Conservation (phyloP, 768 basidiomycete species). For the Leccinum imitatum region DNA sequence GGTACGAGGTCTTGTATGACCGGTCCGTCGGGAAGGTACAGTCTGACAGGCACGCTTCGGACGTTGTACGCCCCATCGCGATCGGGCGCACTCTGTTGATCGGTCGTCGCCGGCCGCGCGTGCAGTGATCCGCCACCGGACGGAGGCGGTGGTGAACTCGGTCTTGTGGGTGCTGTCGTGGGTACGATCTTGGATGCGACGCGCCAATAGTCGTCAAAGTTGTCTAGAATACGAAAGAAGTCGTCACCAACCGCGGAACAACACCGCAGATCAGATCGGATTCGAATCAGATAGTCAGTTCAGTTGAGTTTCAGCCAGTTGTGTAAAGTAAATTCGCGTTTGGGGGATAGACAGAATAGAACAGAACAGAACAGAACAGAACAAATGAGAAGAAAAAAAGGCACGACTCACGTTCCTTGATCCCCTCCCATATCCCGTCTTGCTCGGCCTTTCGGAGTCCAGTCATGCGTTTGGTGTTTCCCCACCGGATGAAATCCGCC, state of each 20-base stretch:
- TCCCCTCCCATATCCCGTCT: slow-evolving; percentile 96
- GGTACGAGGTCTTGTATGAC: slow-evolving; percentile 88
- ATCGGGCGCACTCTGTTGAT: slow-evolving; percentile 53
- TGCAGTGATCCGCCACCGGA: slow-evolving; percentile 58
- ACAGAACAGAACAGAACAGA: slow-evolving; percentile 35
- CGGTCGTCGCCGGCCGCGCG: slow-evolving; percentile 61
- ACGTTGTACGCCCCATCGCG: slow-evolving; percentile 86
- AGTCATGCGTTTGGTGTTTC: slow-evolving; percentile 92
- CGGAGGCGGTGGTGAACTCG: slow-evolving; percentile 52
- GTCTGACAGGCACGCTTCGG: slow-evolving; percentile 82
- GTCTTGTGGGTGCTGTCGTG: slow-evolving; percentile 61
- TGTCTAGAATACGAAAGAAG: slow-evolving; percentile 54
- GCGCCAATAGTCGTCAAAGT: slow-evolving; percentile 93
- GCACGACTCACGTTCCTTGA: slow-evolving; percentile 80
- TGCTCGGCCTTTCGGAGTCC: slow-evolving; percentile 88
- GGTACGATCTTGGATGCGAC: slow-evolving; percentile 94
- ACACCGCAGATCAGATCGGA: not conserved
- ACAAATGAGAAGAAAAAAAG: slow-evolving; percentile 30
- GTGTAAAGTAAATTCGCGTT: no score
- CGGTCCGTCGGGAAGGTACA: slow-evolving; percentile 89
- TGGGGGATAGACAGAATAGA: no score
- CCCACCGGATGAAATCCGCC: slow-evolving; percentile 96
- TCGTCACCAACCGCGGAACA: slow-evolving; percentile 16
- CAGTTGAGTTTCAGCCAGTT: not conserved
- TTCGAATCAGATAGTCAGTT: not conserved